Percentiles rank a stretch among this genome's conserved stretches.
phyloP scores from a whole-genome alignment of 345 rosid genomes.

The Diplotaxis tenuifolia region DNA sequence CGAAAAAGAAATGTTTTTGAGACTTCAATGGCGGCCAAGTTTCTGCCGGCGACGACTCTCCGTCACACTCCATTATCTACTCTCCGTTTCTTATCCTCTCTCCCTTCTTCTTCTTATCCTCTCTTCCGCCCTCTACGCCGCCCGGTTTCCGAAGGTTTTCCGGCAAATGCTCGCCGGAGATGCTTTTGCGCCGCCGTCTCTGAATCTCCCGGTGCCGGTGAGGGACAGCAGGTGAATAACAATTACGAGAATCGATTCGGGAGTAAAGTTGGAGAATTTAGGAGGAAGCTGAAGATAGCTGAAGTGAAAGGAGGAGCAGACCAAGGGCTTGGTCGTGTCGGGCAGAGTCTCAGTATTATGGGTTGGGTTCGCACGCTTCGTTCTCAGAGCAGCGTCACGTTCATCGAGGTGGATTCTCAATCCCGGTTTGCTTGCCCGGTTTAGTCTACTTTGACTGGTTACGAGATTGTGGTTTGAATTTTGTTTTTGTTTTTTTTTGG shows the following conservation, averaged over 20 bases:
- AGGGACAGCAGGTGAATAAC: constrained; percentile 15
- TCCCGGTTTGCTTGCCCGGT: not conserved
- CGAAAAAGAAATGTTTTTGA: not conserved
- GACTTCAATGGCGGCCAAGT: constrained; percentile 18
- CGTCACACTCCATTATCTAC: constrained; percentile 27
- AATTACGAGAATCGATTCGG: constrained; percentile 2
- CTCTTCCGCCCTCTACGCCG: constrained; percentile 14
- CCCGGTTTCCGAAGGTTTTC: not conserved
- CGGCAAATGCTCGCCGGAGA: constrained; percentile 32
- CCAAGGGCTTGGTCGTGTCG: constrained; percentile 63
- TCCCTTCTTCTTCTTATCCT: not conserved
- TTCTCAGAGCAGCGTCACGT: constrained; percentile 80
- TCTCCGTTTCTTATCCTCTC: constrained; percentile 35
- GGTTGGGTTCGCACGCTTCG: constrained; percentile 97
- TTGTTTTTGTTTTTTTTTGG: too few relatives aligned
- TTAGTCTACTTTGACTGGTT: not conserved
- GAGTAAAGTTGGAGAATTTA: constrained; percentile 51
- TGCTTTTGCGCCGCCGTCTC: constrained; percentile 33
- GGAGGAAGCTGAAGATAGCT: constrained; percentile 67
- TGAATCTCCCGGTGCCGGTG: constrained; percentile 22
- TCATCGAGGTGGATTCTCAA: constrained; percentile 58
- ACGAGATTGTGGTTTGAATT: not conserved
- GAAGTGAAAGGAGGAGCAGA: constrained; percentile 76
- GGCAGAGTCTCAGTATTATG: constrained; percentile 55
- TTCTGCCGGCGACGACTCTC: constrained; percentile 39